Evolutionary conservation across 2,329 filamentous ascomycete species (phyloP).

Genomic region (Penicillium palitans): DNA sequence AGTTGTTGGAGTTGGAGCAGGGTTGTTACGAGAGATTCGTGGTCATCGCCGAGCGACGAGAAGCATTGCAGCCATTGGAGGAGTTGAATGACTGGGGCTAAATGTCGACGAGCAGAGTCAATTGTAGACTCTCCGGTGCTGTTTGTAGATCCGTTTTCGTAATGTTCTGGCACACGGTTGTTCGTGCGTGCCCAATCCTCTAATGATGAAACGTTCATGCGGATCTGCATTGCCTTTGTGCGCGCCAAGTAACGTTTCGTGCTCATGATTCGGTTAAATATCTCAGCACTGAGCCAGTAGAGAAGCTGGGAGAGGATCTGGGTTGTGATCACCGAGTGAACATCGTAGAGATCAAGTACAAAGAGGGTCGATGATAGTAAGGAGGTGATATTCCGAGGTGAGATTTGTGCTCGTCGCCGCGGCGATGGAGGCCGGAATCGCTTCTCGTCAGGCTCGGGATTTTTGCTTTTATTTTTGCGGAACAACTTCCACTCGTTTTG

Average conservation of each 20-base stretch:
- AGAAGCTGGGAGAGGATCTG: constrained; percentile 90
- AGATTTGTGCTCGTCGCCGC: constrained; percentile 85
- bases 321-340: constrained; percentile 91
- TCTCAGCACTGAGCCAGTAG: constrained; percentile 93
- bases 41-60: constrained; percentile 86
- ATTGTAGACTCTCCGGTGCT: constrained; percentile 83
- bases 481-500: constrained; percentile 99
- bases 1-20: constrained; percentile 84
- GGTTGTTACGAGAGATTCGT: constrained; percentile 84
- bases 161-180: constrained; percentile 92
- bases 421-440: constrained; percentile 89
- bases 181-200: constrained; percentile 96
- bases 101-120: constrained; percentile 78
- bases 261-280: constrained; percentile 98
- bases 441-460: constrained; percentile 81
- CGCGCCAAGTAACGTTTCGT: constrained; percentile 91
- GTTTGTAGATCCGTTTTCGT: constrained; percentile 84
- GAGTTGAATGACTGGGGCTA: constrained; percentile 88
- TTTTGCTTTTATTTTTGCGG: constrained; percentile 86
- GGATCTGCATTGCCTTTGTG: constrained; percentile 99
- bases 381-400: constrained; percentile 92
- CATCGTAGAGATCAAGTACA: constrained; percentile 96
- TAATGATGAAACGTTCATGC: constrained; percentile 94
- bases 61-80: constrained; percentile 98
- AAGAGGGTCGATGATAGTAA: constrained; percentile 94